phyloP scores from a whole-genome alignment of 1,139 yeast genomes.

The Saccharomyces hybrid region DNA sequence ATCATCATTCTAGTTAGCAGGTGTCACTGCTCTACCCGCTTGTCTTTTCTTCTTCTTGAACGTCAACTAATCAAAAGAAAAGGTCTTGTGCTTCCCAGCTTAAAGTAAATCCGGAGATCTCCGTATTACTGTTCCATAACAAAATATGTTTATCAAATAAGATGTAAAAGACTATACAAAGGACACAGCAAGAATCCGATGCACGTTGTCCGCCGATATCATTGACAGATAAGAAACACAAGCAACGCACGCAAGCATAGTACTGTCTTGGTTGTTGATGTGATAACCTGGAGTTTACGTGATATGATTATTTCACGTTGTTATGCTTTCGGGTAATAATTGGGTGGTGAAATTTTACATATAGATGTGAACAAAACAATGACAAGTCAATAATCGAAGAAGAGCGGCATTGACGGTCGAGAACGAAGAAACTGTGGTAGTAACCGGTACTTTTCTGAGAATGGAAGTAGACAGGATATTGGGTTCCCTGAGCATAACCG shows the following conservation, averaged over 20 bases:
- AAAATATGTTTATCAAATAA: background rate
- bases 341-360: slow-evolving; percentile 7
- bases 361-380: background rate
- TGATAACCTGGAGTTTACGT: background rate
- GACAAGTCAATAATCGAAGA: background rate
- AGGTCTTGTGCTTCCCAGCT: background rate
- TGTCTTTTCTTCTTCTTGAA: background rate
- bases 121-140: background rate
- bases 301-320: background rate
- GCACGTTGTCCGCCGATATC: background rate
- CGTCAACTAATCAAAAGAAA: background rate
- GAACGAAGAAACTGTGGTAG: background rate
- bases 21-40: background rate
- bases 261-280: background rate
- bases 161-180: background rate
- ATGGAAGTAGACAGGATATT: background rate
- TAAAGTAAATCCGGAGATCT: background rate
- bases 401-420: background rate
- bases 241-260: background rate
- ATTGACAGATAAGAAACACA: background rate
- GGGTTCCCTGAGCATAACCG: slow-evolving; percentile 2
- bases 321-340: slow-evolving; percentile 10
- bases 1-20: background rate
- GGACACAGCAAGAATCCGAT: background rate
- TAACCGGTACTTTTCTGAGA: background rate